phyloP scores from a whole-genome alignment of 805 yeast species.

The Candida methanosorbosa region DNA sequence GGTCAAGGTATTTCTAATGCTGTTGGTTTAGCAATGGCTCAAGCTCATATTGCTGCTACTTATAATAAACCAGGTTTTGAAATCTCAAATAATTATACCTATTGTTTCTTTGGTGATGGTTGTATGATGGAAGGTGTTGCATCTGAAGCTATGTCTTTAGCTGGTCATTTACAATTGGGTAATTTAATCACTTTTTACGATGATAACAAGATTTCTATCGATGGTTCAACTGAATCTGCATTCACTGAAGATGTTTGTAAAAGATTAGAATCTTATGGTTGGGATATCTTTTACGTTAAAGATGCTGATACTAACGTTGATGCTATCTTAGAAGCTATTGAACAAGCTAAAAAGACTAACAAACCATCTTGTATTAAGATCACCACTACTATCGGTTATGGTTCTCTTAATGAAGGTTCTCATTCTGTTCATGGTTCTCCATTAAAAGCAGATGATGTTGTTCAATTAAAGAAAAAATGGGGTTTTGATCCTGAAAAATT shows the following conservation, averaged over 20 bases:
- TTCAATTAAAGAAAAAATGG: constrained; percentile 70
- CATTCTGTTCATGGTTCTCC: constrained; percentile 96
- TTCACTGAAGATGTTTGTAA: constrained; percentile 87
- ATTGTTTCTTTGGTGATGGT: constrained; percentile 88
- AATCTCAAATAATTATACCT: constrained; percentile 69
- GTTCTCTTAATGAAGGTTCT: constrained; percentile 78
- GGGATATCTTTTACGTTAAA: constrained; percentile 74
- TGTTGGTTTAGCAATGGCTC: constrained; percentile 94
- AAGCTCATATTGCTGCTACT: constrained; percentile 82
- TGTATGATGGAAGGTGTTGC: constrained; percentile 98
- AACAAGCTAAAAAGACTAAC: constrained; percentile 66
- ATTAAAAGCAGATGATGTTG: constrained; percentile 85
- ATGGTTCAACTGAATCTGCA: constrained; percentile 82
- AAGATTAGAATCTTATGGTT: constrained; percentile 88
- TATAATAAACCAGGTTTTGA: constrained; percentile 82
- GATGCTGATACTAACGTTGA: constrained; percentile 76
- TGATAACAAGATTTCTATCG: constrained; percentile 94
- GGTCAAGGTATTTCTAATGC: constrained; percentile 98
- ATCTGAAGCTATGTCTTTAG: constrained; percentile 87
- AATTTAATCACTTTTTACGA: constrained; percentile 94
- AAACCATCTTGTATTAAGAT: constrained; percentile 89
- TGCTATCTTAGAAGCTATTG: constrained; percentile 64
- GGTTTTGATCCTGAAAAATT: constrained; percentile 84
- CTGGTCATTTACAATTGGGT: constrained; percentile 92
- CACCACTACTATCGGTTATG: constrained; percentile 89